Evolutionary conservation across 176 grass and related monocot species (phyloP).

Genomic region (Melocanna baccifera): DNA sequence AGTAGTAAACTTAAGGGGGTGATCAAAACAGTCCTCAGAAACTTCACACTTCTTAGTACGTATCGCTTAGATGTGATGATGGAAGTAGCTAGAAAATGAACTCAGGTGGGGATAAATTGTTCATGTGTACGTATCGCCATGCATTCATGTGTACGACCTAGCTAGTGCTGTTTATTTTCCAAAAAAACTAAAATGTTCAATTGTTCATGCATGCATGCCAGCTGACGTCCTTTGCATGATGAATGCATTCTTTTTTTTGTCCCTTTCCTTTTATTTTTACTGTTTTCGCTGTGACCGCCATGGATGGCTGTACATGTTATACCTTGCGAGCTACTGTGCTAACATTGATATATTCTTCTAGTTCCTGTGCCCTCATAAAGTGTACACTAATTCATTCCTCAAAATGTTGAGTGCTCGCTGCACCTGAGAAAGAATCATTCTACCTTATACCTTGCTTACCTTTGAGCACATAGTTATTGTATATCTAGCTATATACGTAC

Average conservation of each 20-base stretch:
- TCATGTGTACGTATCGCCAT: too few species aligned
- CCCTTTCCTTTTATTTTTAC: neutral
- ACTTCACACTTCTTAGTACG: neutral
- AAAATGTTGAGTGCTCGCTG: conserved; percentile 40
- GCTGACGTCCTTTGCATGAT: neutral
- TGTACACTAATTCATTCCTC: too few species aligned
- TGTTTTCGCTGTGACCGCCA: neutral
- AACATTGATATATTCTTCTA: conserved; percentile 11
- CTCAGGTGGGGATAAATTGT: too few species aligned
- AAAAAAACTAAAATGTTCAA: too few species aligned
- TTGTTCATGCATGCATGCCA: neutral
- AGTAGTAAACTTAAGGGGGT: too few species aligned
- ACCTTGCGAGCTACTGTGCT: neutral
- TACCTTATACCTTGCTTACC: conserved; percentile 12
- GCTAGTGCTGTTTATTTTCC: neutral
- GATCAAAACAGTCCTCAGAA: neutral
- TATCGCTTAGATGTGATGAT: too few species aligned
- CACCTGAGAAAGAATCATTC: conserved; percentile 51
- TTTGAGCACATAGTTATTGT: neutral
- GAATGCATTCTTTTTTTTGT: neutral
- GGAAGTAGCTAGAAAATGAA: neutral
- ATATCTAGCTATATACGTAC: neutral
- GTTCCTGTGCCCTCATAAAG: conserved; percentile 6
- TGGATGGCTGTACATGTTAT: neutral
- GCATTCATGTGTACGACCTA: neutral